Evolutionary conservation across 805 yeast genomes (phyloP), one percentile per base, ranked within the genome.

Genomic region (Candida peoriensis): DNA sequence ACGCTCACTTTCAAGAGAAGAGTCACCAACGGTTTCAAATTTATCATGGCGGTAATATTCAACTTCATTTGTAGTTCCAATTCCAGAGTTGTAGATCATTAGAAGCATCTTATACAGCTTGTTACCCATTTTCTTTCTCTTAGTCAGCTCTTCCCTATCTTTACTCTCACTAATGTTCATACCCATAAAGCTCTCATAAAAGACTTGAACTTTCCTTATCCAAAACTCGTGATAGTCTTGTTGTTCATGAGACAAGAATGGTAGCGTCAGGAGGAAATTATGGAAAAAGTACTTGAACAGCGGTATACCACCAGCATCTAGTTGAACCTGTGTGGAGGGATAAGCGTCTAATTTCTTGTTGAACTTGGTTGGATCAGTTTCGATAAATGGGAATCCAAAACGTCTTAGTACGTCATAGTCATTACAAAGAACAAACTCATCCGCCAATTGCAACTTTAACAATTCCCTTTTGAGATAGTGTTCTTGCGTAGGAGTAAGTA

Each of bases 381-480:
- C 47, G 16, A 66, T 57, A 56, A 90, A 90, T 2, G 97, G 97
- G 15, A 70, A 70, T 0, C 97, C 97, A 46, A 90, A 71, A 33
- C 71, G 61, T 25, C 82, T 66, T 26, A 90, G 63, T 10, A 88
- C 80, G 14, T 72, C 62, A 21, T 77, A 74, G 39, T 77, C 75
- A 41, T 78, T 72, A 26, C 88, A 58, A 16, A 55, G 56, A 20
- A 64, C 72, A 27, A 87, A 64, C 55, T 90, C 98, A 5, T 66
- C 52, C 10, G 70, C 66, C 21, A 88, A 60, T 50, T 83, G 74
- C 10, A 71, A 64, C 42, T 74, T 71, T 19, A 90, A 61, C 13
- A 90, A 66, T 58, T 85, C 89, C 49, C 94, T 77, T 58, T 90
- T 90, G 35, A 93, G 68, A 56, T 82, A 84, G 52, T 90, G 97